A percentile compares a stretch with the other conserved stretches of the same genome.
Conservation (phyloP, 2,329 filamentous ascomycete genomes). For the Colletotrichum tropicicola region DNA sequence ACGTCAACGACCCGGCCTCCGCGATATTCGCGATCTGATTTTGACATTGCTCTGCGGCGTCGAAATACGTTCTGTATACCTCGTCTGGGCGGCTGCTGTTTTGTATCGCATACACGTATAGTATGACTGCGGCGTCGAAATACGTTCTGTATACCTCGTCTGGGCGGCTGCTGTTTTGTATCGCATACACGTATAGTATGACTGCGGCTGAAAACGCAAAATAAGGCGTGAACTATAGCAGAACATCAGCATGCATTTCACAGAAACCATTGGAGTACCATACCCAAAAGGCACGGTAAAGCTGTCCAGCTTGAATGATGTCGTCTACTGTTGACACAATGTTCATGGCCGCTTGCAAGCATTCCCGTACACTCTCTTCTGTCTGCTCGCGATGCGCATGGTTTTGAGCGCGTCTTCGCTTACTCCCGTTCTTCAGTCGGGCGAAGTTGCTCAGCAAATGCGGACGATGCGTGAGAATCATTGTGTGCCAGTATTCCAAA, state of each 20-base stretch:
- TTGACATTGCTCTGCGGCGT: conserved; percentile 49
- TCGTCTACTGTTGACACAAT: conserved; percentile 47
- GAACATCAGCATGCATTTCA: too few species aligned
- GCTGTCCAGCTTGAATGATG: conserved; percentile 41
- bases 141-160: too few species aligned
- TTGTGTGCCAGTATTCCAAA: conserved; percentile 50
- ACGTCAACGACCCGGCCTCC: conserved; percentile 44
- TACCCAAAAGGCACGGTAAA: conserved; percentile 51
- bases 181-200: conserved; percentile 52
- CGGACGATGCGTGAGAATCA: conserved; percentile 48
- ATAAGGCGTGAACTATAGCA: conserved; percentile 50
- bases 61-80: conserved; percentile 40
- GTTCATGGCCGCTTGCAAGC: conserved; percentile 47
- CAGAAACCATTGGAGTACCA: too few species aligned
- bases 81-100: conserved; percentile 39
- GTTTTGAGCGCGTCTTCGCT: background rate
- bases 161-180: conserved; percentile 45
- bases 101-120: conserved; percentile 54
- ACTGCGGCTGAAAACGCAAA: conserved; percentile 53
- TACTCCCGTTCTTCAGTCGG: conserved; percentile 40
- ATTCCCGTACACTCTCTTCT: conserved; percentile 35
- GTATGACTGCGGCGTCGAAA: conserved; percentile 47
- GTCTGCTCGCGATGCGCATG: background rate
- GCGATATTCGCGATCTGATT: conserved; percentile 45
- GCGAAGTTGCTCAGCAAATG: conserved; percentile 44